phyloP scores from a whole-genome alignment of 257 asterid genomes.

The Prunella vulgaris region DNA sequence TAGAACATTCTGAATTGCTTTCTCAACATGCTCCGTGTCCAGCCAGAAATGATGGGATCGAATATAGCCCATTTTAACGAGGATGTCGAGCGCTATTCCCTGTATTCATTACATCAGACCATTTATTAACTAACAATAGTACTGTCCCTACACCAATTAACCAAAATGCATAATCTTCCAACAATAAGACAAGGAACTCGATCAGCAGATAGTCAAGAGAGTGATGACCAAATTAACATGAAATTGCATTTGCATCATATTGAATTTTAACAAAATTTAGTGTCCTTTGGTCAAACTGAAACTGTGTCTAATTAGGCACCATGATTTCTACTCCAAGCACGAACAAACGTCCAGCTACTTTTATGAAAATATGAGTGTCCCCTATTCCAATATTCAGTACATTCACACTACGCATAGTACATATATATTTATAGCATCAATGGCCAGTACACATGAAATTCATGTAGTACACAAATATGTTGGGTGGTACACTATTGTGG shows the following conservation, averaged over 20 bases:
- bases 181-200: background rate
- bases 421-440: too few species aligned
- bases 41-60: slow-evolving; percentile 89
- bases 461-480: too few species aligned
- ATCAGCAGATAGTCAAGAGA: background rate
- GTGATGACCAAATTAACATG: too few species aligned
- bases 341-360: background rate
- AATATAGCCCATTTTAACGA: slow-evolving; percentile 50
- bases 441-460: too few species aligned
- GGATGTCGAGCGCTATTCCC: slow-evolving; percentile 61
- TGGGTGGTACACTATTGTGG: too few species aligned
- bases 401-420: too few species aligned
- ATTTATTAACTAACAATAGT: background rate
- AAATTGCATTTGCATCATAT: too few species aligned
- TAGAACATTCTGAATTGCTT: slow-evolving; percentile 64
- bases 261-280: too few species aligned
- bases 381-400: background rate
- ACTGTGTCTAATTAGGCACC: background rate
- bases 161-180: background rate
- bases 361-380: background rate
- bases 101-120: slow-evolving; percentile 26
- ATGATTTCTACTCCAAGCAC: background rate
- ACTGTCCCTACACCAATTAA: background rate
- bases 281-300: too few species aligned
- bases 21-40: slow-evolving; percentile 68